Conservation (phyloP, 805 yeast species). For the Teunomyces barrocoloradensis region DNA sequence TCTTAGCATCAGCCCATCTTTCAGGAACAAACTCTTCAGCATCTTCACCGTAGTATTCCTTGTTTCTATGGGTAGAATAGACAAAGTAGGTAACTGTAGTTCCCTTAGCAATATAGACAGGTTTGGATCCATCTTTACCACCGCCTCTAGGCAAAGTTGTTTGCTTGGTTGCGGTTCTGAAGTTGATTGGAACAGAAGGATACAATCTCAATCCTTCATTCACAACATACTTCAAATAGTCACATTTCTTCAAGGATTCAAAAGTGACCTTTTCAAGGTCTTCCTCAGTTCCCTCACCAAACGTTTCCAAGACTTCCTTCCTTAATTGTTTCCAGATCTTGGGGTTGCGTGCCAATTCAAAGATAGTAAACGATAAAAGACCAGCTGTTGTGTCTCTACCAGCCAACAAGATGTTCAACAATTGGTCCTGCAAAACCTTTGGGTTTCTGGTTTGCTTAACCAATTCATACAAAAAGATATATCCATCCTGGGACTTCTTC, state of each 20-base stretch:
- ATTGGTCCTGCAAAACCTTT: slow-evolving; percentile 23
- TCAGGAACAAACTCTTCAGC: slow-evolving; percentile 22
- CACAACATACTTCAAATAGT: slow-evolving; percentile 23
- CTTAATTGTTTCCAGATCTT: slow-evolving; percentile 18
- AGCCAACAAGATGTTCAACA: slow-evolving; percentile 28
- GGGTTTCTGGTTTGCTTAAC: slow-evolving; percentile 26
- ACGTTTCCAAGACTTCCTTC: slow-evolving; percentile 16
- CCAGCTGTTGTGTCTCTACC: slow-evolving; percentile 32
- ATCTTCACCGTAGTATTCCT: slow-evolving; percentile 22
- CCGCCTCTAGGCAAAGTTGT: slow-evolving; percentile 26
- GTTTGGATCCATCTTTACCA: slow-evolving; percentile 17
- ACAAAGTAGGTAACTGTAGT: slow-evolving; percentile 23
- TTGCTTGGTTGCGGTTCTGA: slow-evolving; percentile 24
- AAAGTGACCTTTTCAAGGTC: slow-evolving; percentile 21
- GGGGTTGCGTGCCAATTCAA: slow-evolving; percentile 24
- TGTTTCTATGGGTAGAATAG: slow-evolving; percentile 42
- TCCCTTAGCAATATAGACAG: slow-evolving; percentile 21
- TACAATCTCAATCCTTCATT: slow-evolving; percentile 26
- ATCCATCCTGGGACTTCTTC: slow-evolving; percentile 16
- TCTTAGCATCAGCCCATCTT: slow-evolving; percentile 20
- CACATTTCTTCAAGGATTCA: slow-evolving; percentile 25
- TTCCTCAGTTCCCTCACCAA: slow-evolving; percentile 20
- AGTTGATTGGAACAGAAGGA: slow-evolving; percentile 27
- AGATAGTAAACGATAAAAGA: slow-evolving; percentile 23
- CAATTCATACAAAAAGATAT: slow-evolving; percentile 27